Conservation (phyloP, 257 asterid species). For the Solanum etuberosum region DNA sequence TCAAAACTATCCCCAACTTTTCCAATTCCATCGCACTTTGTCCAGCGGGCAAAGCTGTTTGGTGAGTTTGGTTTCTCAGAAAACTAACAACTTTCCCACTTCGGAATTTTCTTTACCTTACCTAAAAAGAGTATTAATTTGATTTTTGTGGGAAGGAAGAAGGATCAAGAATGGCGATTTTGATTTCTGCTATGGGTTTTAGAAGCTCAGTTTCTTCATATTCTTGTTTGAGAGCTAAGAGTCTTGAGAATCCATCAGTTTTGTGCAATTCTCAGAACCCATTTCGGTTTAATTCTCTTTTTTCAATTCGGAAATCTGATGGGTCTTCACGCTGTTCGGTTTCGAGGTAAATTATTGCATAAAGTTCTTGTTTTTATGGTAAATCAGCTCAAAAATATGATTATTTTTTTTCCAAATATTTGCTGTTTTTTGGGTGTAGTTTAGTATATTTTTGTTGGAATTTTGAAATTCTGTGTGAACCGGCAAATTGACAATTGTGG, state of each 20-base stretch:
- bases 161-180: slow-evolving; percentile 34
- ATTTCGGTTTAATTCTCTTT: slow-evolving; percentile 3
- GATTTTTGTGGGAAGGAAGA: neutral
- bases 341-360: slow-evolving; percentile 32
- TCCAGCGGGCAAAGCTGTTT: neutral
- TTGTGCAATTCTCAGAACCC: slow-evolving; percentile 11
- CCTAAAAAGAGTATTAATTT: neutral
- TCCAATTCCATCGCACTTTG: neutral
- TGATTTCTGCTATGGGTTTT: slow-evolving; percentile 21
- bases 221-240: slow-evolving; percentile 14
- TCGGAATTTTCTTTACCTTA: neutral
- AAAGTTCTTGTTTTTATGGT: neutral
- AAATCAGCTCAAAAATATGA: neutral
- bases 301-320: neutral
- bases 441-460: neutral
- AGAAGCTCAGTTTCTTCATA: slow-evolving; percentile 22
- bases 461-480: neutral
- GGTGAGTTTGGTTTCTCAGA: neutral
- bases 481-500: neutral
- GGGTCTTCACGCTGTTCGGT: slow-evolving; percentile 13
- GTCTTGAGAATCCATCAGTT: slow-evolving; percentile 18
- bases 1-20: neutral
- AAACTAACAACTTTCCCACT: neutral
- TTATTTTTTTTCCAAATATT: neutral
- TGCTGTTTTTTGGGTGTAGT: neutral